Conservation (phyloP, 306 rosid genomes). For the Albizia julibrissin region DNA sequence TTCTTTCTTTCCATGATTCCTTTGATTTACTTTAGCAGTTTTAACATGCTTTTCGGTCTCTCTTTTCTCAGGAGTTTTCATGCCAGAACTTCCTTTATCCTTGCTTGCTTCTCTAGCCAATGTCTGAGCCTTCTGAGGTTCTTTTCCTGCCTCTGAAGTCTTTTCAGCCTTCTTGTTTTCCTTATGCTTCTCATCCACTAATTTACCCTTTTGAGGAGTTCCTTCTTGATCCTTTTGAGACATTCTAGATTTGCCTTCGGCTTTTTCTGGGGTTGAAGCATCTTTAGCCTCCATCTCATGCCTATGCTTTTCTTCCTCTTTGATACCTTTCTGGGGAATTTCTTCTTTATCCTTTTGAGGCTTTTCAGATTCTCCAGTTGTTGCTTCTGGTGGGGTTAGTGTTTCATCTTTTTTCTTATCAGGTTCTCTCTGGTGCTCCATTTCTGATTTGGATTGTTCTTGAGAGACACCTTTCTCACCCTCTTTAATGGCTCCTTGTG, state of each 20-base stretch:
- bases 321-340: not conserved
- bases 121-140: not conserved
- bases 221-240: constrained; percentile 11
- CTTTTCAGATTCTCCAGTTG: not conserved
- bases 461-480: constrained; percentile 15
- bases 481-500: not conserved
- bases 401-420: not conserved
- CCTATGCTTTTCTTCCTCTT: not conserved
- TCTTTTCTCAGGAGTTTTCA: not conserved
- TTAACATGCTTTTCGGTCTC: constrained; percentile 3
- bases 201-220: not conserved
- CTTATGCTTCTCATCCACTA: not conserved
- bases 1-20: not conserved
- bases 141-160: not conserved
- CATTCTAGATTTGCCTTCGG: not conserved
- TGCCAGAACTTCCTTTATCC: constrained; percentile 1
- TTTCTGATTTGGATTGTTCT: constrained; percentile 16
- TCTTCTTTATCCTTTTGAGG: constrained; percentile 19
- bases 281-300: not conserved
- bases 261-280: constrained; percentile 15
- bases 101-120: not conserved
- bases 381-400: constrained; percentile 1
- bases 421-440: not conserved
- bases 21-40: not conserved
- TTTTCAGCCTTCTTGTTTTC: not conserved